phyloP scores from a whole-genome alignment of 331 rosid genomes.

The Rosa hybrid region DNA sequence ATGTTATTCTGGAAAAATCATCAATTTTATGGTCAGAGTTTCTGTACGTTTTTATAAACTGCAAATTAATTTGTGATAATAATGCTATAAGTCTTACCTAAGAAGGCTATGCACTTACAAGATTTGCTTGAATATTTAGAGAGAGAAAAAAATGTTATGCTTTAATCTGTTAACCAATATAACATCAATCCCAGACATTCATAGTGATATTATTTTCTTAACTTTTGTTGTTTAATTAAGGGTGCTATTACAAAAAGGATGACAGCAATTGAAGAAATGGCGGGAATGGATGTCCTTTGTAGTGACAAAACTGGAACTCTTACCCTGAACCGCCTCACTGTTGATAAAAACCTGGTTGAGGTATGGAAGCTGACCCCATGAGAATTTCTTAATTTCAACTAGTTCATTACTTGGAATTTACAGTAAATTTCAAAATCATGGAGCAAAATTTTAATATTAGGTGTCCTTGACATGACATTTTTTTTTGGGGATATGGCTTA shows the following conservation, averaged over 20 bases:
- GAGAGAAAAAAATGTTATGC: background rate
- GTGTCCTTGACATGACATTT: slow-evolving; percentile 1
- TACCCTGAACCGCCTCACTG: slow-evolving; percentile 74
- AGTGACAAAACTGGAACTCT: slow-evolving; percentile 95
- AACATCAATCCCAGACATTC: background rate
- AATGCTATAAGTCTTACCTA: background rate
- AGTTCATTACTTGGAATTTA: slow-evolving; percentile 3
- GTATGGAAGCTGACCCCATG: slow-evolving; percentile 29
- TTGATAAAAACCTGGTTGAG: slow-evolving; percentile 74
- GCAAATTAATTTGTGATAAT: background rate
- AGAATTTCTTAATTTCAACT: background rate
- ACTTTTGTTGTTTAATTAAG: slow-evolving; percentile 26
- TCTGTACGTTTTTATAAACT: background rate
- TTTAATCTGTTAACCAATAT: slow-evolving; percentile 1
- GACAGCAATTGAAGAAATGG: slow-evolving; percentile 98
- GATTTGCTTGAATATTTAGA: background rate
- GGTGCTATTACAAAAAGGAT: slow-evolving; percentile 92
- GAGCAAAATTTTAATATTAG: background rate
- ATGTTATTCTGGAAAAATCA: slow-evolving; percentile 13
- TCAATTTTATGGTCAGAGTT: background rate
- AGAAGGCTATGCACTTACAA: background rate
- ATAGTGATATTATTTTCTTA: slow-evolving; percentile 8
- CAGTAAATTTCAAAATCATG: background rate
- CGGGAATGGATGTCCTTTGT: slow-evolving; percentile 94
- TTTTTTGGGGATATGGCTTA: background rate